Evolutionary conservation across 345 rosid species (phyloP).

Genomic region (Citrus trifoliata): DNA sequence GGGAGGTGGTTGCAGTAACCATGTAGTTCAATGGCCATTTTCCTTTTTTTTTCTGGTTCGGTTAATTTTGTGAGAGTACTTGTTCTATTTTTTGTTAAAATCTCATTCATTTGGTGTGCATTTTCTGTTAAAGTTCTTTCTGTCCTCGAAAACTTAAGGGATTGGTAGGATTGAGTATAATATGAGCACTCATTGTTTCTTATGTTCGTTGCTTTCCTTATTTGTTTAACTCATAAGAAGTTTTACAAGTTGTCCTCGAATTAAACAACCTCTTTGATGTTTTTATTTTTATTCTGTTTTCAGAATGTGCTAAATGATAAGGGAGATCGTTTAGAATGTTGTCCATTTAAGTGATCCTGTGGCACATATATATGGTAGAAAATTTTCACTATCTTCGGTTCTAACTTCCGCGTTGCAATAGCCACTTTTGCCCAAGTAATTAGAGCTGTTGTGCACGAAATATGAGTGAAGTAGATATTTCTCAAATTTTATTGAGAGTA

Average conservation of each 20-base stretch:
- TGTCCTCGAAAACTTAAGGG: background rate
- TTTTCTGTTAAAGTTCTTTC: background rate
- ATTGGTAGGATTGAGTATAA: background rate
- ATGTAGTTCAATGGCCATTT: background rate
- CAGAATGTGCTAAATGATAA: background rate
- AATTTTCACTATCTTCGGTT: background rate
- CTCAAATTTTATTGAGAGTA: no score
- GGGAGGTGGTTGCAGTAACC: background rate
- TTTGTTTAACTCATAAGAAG: no score
- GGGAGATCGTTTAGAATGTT: background rate
- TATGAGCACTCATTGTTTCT: background rate
- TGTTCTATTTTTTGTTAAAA: background rate
- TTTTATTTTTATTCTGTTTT: background rate
- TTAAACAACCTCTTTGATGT: no score
- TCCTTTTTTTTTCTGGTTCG: no score
- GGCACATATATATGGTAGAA: background rate
- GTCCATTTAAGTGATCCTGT: no score
- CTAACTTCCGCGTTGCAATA: background rate
- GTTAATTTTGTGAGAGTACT: slow-evolving; percentile 1
- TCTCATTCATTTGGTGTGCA: background rate
- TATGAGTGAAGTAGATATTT: no score
- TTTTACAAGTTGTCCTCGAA: no score
- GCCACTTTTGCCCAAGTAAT: no score
- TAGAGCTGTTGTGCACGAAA: no score
- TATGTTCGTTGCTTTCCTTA: background rate